Conservation (phyloP, 73 alveolate genomes). For the Stentor roeselii region DNA sequence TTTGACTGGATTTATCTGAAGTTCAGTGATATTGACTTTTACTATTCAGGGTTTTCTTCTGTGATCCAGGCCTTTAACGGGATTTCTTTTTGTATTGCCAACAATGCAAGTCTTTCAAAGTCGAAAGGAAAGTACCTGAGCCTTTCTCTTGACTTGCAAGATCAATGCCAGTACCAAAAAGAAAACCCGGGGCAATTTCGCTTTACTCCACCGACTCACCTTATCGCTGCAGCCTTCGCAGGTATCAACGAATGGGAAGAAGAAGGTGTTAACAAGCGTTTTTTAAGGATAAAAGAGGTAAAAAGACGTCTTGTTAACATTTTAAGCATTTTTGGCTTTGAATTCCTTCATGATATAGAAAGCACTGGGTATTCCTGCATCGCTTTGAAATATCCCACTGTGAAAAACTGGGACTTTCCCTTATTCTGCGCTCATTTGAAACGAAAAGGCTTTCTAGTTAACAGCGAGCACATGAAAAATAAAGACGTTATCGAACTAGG, state of each 20-base stretch:
- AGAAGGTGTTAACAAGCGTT: conserved; percentile 30
- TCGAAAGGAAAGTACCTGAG: conserved; percentile 43
- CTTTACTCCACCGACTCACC: conserved; percentile 71
- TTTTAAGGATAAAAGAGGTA: neutral
- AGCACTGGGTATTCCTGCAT: neutral
- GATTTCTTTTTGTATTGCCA: conserved; percentile 45
- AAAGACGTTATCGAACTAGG: neutral
- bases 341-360: neutral
- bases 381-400: neutral
- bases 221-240: conserved; percentile 39
- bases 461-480: neutral
- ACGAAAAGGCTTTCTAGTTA: neutral
- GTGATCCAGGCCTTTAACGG: conserved; percentile 56
- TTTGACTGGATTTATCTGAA: conserved; percentile 55
- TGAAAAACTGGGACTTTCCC: neutral
- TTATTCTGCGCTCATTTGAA: neutral
- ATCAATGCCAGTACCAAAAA: conserved; percentile 42
- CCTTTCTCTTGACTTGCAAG: conserved; percentile 62
- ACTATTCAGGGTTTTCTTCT: conserved; percentile 45
- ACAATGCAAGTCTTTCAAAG: conserved; percentile 6
- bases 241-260: conserved; percentile 53
- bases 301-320: neutral
- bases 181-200: conserved; percentile 48
- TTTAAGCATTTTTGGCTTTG: neutral
- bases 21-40: conserved; percentile 35